Evolutionary conservation across 176 grass and related monocot species (phyloP), one percentile per base, ranked within the genome.

Genomic region (Elaeis guineensis): DNA sequence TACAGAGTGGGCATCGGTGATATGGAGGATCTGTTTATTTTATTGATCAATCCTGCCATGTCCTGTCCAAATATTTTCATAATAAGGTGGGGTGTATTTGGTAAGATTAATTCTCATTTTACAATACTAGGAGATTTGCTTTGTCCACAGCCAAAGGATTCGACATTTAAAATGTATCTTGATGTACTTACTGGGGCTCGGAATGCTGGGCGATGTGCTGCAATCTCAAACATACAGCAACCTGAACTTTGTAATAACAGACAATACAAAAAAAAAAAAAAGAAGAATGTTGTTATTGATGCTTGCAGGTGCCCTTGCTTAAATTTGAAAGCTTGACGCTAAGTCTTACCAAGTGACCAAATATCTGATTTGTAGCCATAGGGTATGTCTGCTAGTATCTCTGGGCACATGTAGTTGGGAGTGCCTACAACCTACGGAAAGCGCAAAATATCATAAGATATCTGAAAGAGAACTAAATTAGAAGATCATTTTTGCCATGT

Each of bases 191-290:
- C 89, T 53, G 77, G 69, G 49, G 89, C 89, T 89, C 77, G 81
- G 80, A 82, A 94, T 4, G 89, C 80, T 52, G 89, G 56, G 3
- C 81, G 89, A 64, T 94, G 89, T 62, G 89, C 89, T 71, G 84
- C 75, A 66, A 94, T 94, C 81, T 94, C 84, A 73, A 94, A 94
- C 84, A 94, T 94, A 72, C 89, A 94, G 65, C 89, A 94, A 77
- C 89, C 89, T 94, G 80, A 9, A 21, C 52, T 21, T 44, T 44
- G 8, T 44, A 44, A 44, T 0, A 44, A 11, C 11, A 12, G 35
- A 44, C 35, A 44, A 44, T 12, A 11, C 9, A 44, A 14, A 9
- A 14, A 44, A 12, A 35, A 32, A 6, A 35, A 35, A 5, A 28
- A 35, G 32, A n/a, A n/a, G n/a, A n/a, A n/a, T n/a, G n/a, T n/a